Base-by-base conservation (phyloP, 306 rosid species). In the Hippophae tibetana region DNA sequence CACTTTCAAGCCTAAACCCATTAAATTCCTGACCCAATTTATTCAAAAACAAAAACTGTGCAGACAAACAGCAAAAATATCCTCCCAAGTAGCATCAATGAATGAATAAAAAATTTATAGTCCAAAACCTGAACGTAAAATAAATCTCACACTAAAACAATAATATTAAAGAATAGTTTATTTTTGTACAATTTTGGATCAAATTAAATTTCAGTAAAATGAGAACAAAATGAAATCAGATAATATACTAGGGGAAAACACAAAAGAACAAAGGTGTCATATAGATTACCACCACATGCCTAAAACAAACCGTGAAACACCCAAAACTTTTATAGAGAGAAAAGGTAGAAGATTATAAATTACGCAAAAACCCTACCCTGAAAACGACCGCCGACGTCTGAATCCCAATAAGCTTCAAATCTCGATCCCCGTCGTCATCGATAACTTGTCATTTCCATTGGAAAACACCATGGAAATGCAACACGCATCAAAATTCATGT, bases 281-380 rank as follows among this genome's bases (percentile, higher is more conserved):
- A 52, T 54, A 42, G 60, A 62, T 68, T 64, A 2, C 63, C 64
- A 47, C 69, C 82, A 63, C 76, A 79, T 56, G 64, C 61, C 56
- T 66, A 57, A 52, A 55, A 57, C 38, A 54, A 78, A 69, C 76
- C 72, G 71, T 45, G 69, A 64, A 63, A 9, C 43, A 52, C 61
- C 56, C 43, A 43, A 58, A 71, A 63, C 56, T 60, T 65, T 40
- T 51, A 51, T 42, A 65, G 48, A 73, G 44, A 45, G 14, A 51
- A 51, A 23, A 57, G 60, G 40, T 60, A 54, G 58, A 51, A 48
- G 58, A 26, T 54, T 18, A 38, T 31, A 48, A 2, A 57, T 38
- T 43, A 13, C 26, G 45, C 66, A 70, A 76, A 47, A 54, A 50
- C 55, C 67, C 65, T 46, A 68, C 82, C 77, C 74, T 68, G 77